phyloP scores from a whole-genome alignment of 768 basidiomycete species.

The Kwoniella mangroviensis region DNA sequence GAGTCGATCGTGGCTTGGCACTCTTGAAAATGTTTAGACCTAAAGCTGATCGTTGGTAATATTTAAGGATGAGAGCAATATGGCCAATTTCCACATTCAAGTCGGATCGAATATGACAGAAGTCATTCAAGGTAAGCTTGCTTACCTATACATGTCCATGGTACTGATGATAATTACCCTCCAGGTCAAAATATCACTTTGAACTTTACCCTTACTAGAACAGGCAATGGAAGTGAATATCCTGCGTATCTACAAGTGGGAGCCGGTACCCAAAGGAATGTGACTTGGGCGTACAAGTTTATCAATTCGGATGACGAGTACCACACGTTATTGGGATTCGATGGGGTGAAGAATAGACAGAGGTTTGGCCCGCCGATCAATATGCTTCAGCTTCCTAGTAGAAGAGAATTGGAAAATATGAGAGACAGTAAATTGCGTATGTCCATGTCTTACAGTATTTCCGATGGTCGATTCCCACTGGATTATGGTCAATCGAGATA shows the following conservation, averaged over 20 bases:
- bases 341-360: neutral
- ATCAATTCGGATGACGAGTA: conserved; percentile 14
- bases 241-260: conserved; percentile 25
- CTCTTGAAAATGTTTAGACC: neutral
- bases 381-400: conserved; percentile 12
- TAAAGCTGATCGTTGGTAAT: conserved; percentile 3
- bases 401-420: conserved; percentile 9
- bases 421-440: neutral
- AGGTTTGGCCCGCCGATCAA: neutral
- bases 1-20: neutral
- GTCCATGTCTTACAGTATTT: neutral
- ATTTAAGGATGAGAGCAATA: conserved; percentile 9
- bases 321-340: neutral
- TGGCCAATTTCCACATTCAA: conserved; percentile 26
- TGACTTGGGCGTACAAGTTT: conserved; percentile 23
- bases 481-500: conserved; percentile 5
- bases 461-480: conserved; percentile 9
- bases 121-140: conserved; percentile 16
- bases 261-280: neutral
- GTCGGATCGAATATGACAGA: conserved; percentile 7
- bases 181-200: conserved; percentile 32
- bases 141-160: no score
- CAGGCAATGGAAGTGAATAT: conserved; percentile 35
- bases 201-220: conserved; percentile 25
- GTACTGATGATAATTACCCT: neutral